Percentiles rank a stretch among this genome's conserved stretches.
phyloP scores from a whole-genome alignment of 176 grass and related monocot species.

The Cenchrus fungigraminus region DNA sequence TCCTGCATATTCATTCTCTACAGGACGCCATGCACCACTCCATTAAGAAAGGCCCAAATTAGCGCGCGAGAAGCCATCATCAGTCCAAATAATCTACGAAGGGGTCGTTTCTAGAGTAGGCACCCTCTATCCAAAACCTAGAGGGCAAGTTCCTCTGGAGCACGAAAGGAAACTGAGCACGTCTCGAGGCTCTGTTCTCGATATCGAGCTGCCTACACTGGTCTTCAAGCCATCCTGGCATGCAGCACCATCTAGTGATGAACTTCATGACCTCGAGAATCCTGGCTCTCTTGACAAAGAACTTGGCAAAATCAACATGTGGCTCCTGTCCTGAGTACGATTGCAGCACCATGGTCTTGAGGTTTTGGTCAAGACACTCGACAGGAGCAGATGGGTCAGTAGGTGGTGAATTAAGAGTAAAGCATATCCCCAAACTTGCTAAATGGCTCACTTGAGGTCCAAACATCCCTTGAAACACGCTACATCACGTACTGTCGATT shows the following conservation, averaged over 20 bases:
- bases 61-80: neutral
- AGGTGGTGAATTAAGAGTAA: neutral
- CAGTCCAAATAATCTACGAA: neutral
- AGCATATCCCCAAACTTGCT: too few relatives aligned
- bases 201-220: neutral
- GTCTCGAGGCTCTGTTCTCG: neutral
- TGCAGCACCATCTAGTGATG: too few relatives aligned
- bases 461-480: neutral
- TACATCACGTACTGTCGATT: neutral
- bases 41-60: too few relatives aligned
- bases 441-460: too few relatives aligned
- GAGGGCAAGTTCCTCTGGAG: neutral
- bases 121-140: neutral
- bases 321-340: neutral
- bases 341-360: conserved; percentile 19
- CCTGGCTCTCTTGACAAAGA: conserved; percentile 12
- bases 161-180: conserved; percentile 3
- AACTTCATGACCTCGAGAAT: conserved; percentile 2
- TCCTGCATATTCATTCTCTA: too few relatives aligned
- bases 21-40: too few relatives aligned
- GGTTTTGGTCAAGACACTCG: neutral
- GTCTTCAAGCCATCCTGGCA: neutral
- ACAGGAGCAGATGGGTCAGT: neutral
- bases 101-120: neutral
- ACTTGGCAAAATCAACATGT: conserved; percentile 4